Conservation (phyloP, 352 stramenopile genomes). For the Elongisporangium prolatum region DNA sequence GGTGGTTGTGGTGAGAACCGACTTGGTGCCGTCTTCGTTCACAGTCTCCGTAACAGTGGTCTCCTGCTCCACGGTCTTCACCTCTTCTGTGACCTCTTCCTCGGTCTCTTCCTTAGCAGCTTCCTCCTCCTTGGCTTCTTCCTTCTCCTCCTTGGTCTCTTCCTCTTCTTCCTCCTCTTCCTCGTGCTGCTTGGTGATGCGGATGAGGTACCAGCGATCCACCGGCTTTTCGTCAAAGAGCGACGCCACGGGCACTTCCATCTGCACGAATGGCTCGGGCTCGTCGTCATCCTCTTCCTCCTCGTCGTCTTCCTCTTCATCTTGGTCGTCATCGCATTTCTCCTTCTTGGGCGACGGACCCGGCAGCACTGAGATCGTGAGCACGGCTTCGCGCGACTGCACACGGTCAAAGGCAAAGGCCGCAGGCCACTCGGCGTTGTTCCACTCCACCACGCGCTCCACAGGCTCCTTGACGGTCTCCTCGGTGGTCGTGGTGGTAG, state of each 20-base stretch:
- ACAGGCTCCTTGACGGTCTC: constrained; percentile 4
- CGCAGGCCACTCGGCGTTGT: constrained; percentile 39
- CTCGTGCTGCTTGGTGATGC: constrained; percentile 35
- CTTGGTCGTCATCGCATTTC: neutral
- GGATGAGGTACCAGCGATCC: constrained; percentile 56
- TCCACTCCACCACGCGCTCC: constrained; percentile 24
- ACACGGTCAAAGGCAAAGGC: constrained; percentile 81
- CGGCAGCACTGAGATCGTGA: constrained; percentile 56
- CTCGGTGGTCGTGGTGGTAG: constrained; percentile 5
- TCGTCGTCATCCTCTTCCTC: constrained; percentile 46
- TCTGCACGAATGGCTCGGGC: constrained; percentile 61
- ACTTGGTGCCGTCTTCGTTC: neutral
- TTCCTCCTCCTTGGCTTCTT: constrained; percentile 4
- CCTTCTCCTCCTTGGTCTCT: constrained; percentile 12
- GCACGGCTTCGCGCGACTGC: constrained; percentile 74
- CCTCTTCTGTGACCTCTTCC: constrained; percentile 8
- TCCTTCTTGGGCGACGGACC: constrained; percentile 9
- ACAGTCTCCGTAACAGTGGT: neutral
- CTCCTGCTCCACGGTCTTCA: constrained; percentile 13
- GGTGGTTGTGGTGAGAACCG: neutral
- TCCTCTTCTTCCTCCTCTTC: constrained; percentile 18
- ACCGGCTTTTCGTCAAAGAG: constrained; percentile 58
- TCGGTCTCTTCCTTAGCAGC: too few relatives aligned
- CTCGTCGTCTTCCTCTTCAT: neutral
- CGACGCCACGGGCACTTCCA: constrained; percentile 71